These are phyloP conservation scores for Domatiomyces globalis DNA, from an alignment of 2,329 filamentous ascomycete species.

Conservation along the genomic window DNA sequence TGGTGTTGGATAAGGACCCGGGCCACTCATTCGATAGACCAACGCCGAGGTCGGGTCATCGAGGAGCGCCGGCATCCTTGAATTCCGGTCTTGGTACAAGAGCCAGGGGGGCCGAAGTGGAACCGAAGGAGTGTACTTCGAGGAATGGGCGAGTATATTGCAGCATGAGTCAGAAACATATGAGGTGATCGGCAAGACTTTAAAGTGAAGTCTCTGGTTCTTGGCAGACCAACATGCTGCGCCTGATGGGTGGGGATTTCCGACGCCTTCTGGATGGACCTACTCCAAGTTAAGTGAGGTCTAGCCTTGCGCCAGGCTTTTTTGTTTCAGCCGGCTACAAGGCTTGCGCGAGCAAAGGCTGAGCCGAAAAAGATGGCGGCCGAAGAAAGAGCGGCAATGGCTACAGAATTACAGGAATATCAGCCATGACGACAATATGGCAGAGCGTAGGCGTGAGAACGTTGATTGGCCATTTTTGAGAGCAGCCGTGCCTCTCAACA, in stretches of 20 bases:
- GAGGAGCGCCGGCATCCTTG: conserved; percentile 58
- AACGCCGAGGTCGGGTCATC: conserved; percentile 60
- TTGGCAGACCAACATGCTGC: not conserved
- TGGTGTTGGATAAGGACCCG: conserved; percentile 49
- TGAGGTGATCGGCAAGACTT: not conserved
- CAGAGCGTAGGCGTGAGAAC: not conserved
- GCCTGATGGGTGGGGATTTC: not conserved
- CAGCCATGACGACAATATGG: too few relatives aligned
- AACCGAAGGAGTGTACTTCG: not conserved
- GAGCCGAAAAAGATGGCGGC: too few relatives aligned
- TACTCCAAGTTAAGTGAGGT: too few relatives aligned
- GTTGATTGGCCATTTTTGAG: not conserved
- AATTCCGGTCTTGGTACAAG: not conserved
- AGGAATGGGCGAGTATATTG: not conserved
- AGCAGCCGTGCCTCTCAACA: too few relatives aligned
- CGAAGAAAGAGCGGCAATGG: too few relatives aligned
- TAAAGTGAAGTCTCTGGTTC: not conserved
- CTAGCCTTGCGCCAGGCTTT: too few relatives aligned
- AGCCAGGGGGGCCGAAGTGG: not conserved
- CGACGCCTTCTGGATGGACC: not conserved
- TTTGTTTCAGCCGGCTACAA: too few relatives aligned
- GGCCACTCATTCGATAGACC: conserved; percentile 56
- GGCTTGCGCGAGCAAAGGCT: too few relatives aligned
- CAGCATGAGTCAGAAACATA: not conserved
- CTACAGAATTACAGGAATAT: too few relatives aligned